These are phyloP conservation scores for Crithidia bombi DNA, from an alignment of 208 protist species.

Conservation along the genomic window DNA sequence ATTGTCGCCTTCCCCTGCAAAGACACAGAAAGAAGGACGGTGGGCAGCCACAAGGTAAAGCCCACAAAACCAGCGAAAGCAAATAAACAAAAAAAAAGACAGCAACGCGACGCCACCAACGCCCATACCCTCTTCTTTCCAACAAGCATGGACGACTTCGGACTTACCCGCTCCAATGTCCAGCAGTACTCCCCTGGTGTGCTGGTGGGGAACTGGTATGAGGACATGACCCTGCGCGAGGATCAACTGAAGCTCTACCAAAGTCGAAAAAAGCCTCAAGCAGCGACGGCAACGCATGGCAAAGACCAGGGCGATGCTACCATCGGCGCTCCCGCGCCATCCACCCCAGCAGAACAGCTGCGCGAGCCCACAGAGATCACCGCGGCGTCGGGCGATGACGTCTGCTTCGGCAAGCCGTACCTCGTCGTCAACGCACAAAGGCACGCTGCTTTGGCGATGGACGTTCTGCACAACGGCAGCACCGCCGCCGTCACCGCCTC, in stretches of 20 bases:
- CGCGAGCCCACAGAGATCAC: slow-evolving; percentile 38
- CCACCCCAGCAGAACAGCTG: slow-evolving; percentile 30
- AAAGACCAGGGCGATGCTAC: slow-evolving; percentile 8
- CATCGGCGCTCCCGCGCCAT: slow-evolving; percentile 1
- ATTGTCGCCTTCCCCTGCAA: too few species aligned
- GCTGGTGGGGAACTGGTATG: slow-evolving; percentile 88
- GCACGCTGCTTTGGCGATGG: slow-evolving; percentile 57
- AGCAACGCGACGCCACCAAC: not conserved
- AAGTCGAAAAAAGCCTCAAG: slow-evolving; percentile 4
- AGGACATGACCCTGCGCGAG: slow-evolving; percentile 77
- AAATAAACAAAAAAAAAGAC: not conserved
- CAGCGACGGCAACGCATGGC: slow-evolving; percentile 2
- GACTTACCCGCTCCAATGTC: slow-evolving; percentile 42
- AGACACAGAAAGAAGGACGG: too few species aligned
- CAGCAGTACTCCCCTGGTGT: slow-evolving; percentile 82
- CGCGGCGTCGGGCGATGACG: slow-evolving; percentile 30
- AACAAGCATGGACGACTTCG: slow-evolving; percentile 18
- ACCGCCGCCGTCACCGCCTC: slow-evolving; percentile 28
- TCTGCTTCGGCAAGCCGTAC: slow-evolving; percentile 64
- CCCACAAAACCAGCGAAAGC: not conserved
- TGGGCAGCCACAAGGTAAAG: too few species aligned
- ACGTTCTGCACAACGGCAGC: slow-evolving; percentile 25
- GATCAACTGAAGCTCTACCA: slow-evolving; percentile 76
- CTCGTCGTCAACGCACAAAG: slow-evolving; percentile 57
- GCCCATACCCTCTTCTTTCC: not conserved